Conservation (phyloP, 805 yeast genomes). For the Tetrapisispora fleetii region DNA sequence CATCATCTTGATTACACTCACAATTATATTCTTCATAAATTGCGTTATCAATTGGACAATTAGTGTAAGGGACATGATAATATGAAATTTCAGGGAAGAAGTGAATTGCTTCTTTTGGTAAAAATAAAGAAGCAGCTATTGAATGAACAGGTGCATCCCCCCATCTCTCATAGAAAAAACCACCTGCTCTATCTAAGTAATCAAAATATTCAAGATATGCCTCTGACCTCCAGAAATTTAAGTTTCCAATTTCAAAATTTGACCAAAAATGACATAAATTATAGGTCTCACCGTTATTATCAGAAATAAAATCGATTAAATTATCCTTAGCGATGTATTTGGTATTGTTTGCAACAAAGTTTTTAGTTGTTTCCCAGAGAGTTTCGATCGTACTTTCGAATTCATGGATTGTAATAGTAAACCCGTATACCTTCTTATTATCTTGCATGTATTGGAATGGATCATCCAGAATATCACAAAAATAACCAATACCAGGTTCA, state of each 20-base stretch:
- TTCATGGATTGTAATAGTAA: slow-evolving; percentile 65
- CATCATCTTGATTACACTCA: slow-evolving; percentile 61
- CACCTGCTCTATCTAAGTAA: slow-evolving; percentile 60
- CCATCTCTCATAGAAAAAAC: slow-evolving; percentile 85
- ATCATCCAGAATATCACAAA: slow-evolving; percentile 72
- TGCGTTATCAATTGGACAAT: slow-evolving; percentile 62
- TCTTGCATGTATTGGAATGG: slow-evolving; percentile 72
- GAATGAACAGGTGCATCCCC: slow-evolving; percentile 89
- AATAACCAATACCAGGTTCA: slow-evolving; percentile 69
- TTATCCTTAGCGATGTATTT: slow-evolving; percentile 45
- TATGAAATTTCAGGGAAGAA: slow-evolving; percentile 77
- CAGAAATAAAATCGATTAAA: slow-evolving; percentile 60
- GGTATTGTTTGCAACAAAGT: slow-evolving; percentile 53
- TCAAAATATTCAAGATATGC: slow-evolving; percentile 62
- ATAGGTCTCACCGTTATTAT: slow-evolving; percentile 59
- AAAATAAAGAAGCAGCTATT: slow-evolving; percentile 65
- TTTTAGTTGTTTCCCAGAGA: slow-evolving; percentile 63
- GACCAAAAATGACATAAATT: slow-evolving; percentile 88
- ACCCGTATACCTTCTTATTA: slow-evolving; percentile 63
- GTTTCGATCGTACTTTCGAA: slow-evolving; percentile 61
- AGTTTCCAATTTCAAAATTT: slow-evolving; percentile 69
- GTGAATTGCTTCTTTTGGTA: slow-evolving; percentile 54
- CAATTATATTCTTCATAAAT: slow-evolving; percentile 55
- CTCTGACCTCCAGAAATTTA: slow-evolving; percentile 64
- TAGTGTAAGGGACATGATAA: slow-evolving; percentile 61